These are phyloP conservation scores for Globisporangium polare DNA, from an alignment of 352 stramenopile species.

Conservation along the genomic window DNA sequence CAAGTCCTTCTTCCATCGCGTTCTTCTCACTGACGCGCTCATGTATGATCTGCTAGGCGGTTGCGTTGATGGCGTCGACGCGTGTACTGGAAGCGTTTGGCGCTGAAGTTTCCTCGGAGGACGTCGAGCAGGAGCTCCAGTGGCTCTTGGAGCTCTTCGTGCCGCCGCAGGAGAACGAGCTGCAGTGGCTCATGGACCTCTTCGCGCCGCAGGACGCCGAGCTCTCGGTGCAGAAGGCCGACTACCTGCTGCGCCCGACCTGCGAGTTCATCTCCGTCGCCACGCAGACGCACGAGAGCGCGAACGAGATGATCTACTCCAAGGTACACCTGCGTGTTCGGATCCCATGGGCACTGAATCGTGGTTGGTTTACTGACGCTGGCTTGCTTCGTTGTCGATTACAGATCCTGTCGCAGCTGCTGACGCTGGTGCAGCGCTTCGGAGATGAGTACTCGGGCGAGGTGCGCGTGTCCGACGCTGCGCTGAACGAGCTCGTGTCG, in stretches of 20 bases:
- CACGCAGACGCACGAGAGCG: constrained; percentile 54
- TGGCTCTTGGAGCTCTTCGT: constrained; percentile 57
- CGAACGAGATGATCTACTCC: constrained; percentile 35
- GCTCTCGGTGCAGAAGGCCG: constrained; percentile 20
- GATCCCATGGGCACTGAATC: neutral
- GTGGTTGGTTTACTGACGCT: neutral
- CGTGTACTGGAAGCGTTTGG: constrained; percentile 66
- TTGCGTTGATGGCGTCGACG: constrained; percentile 65
- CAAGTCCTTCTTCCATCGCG: neutral
- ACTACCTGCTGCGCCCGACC: constrained; percentile 51
- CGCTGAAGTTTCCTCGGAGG: constrained; percentile 24
- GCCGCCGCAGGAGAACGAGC: constrained; percentile 18
- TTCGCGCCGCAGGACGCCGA: constrained; percentile 31
- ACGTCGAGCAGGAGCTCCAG: constrained; percentile 42
- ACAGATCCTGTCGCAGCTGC: constrained; percentile 40
- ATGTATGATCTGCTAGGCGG: constrained; percentile 22
- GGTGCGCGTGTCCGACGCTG: constrained; percentile 29
- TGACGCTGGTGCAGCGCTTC: constrained; percentile 28
- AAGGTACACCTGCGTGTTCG: constrained; percentile 19
- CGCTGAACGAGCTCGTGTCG: constrained; percentile 47
- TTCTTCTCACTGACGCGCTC: neutral
- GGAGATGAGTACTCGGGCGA: constrained; percentile 11
- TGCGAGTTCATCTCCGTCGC: constrained; percentile 64
- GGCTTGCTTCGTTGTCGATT: neutral
- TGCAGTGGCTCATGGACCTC: constrained; percentile 59